These are phyloP conservation scores for Candida sakaeoensis DNA, from an alignment of 805 yeast species.

Conservation along the genomic window DNA sequence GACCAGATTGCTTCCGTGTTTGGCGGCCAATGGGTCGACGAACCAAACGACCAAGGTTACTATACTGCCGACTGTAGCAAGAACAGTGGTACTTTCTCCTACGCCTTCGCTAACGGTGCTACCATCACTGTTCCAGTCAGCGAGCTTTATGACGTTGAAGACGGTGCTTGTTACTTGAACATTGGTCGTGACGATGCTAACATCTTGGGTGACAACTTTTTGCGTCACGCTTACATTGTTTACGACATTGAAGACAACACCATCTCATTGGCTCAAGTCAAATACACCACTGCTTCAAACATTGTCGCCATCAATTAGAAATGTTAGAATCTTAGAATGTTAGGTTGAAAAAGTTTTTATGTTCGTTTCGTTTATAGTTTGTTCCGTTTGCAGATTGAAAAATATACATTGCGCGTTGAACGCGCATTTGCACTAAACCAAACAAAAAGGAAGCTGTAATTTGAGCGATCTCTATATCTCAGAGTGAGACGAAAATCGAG, in stretches of 20 bases:
- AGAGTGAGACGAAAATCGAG: too few species aligned
- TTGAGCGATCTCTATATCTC: too few species aligned
- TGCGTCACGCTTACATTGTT: conserved; percentile 61
- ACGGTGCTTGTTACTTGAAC: conserved; percentile 28
- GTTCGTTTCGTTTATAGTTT: background rate
- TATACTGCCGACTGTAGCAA: conserved; percentile 34
- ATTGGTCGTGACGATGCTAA: conserved; percentile 13
- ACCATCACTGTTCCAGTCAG: conserved; percentile 1
- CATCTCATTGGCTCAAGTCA: conserved; percentile 55
- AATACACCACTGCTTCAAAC: conserved; percentile 23
- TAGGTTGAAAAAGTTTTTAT: background rate
- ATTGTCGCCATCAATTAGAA: conserved; percentile 6
- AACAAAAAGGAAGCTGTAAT: too few species aligned
- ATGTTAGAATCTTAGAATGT: too few species aligned
- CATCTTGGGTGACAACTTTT: conserved; percentile 61
- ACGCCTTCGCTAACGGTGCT: conserved; percentile 1
- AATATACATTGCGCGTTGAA: background rate
- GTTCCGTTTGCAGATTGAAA: too few species aligned
- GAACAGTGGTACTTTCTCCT: background rate
- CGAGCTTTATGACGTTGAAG: conserved; percentile 24
- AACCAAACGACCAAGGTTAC: background rate
- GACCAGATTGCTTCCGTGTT: conserved; percentile 11
- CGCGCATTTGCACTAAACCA: too few species aligned
- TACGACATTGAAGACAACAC: conserved; percentile 56
- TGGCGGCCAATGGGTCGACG: background rate